Percentiles rank a stretch among this genome's conserved stretches.
phyloP scores from a whole-genome alignment of 495 filamentous ascomycete genomes.

The Endocarpon pusillum region DNA sequence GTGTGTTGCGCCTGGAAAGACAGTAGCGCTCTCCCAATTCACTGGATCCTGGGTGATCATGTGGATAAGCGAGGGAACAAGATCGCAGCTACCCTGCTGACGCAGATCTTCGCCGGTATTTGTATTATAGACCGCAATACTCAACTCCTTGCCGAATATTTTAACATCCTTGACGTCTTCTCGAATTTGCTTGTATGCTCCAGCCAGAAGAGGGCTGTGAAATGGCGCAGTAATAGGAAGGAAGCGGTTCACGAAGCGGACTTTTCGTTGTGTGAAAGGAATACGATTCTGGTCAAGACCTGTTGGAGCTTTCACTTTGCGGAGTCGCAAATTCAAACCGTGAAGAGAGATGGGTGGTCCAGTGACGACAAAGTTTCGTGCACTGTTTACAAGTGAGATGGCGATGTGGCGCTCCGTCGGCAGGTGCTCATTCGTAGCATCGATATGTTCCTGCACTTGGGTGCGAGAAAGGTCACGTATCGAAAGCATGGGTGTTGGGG shows the following conservation, averaged over 20 bases:
- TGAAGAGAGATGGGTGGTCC: slow-evolving; percentile 91
- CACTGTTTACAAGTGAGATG: slow-evolving; percentile 91
- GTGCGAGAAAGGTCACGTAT: slow-evolving; percentile 76
- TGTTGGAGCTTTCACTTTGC: slow-evolving; percentile 93
- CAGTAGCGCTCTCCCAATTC: slow-evolving; percentile 85
- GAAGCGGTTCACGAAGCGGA: slow-evolving; percentile 93
- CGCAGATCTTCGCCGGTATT: slow-evolving; percentile 70
- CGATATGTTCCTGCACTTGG: slow-evolving; percentile 83
- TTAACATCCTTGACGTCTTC: slow-evolving; percentile 72
- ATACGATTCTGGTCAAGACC: slow-evolving; percentile 91
- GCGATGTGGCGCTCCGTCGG: slow-evolving; percentile 82
- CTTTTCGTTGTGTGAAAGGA: slow-evolving; percentile 85
- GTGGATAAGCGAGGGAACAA: slow-evolving; percentile 69
- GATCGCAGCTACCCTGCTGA: slow-evolving; percentile 37
- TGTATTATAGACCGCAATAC: slow-evolving; percentile 76
- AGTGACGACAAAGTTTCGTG: slow-evolving; percentile 90
- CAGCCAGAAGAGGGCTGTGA: slow-evolving; percentile 80
- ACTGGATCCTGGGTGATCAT: slow-evolving; percentile 89
- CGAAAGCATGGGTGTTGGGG: slow-evolving; percentile 91
- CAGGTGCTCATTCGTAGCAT: slow-evolving; percentile 89
- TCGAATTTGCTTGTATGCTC: slow-evolving; percentile 60
- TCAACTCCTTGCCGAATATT: slow-evolving; percentile 49
- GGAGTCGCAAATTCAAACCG: slow-evolving; percentile 79
- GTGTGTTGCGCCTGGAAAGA: slow-evolving; percentile 78
- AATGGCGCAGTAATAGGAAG: slow-evolving; percentile 95